A percentile compares a stretch with the other conserved stretches of the same genome.
phyloP scores from a whole-genome alignment of 2,329 filamentous ascomycete genomes.

The Pleurostoma richardsiae region DNA sequence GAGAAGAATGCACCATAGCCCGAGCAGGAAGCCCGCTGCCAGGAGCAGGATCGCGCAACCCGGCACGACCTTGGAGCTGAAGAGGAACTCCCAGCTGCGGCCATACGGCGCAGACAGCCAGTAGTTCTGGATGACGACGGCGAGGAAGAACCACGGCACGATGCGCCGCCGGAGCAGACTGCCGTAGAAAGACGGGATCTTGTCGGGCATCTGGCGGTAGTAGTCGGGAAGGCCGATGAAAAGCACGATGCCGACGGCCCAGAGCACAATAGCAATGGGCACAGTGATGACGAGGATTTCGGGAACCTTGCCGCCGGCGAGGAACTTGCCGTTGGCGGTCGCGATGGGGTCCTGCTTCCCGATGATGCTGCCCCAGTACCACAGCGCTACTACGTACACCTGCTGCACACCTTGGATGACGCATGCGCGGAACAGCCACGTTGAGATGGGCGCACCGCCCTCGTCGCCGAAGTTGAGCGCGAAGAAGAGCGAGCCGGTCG shows the following conservation, averaged over 20 bases:
- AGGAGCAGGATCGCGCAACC: slow-evolving; percentile 53
- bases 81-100: slow-evolving; percentile 63
- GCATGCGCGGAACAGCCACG: slow-evolving; percentile 64
- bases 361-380: slow-evolving; percentile 61
- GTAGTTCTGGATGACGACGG: slow-evolving; percentile 61
- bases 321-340: slow-evolving; percentile 24
- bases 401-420: slow-evolving; percentile 64
- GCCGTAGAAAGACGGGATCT: slow-evolving; percentile 60
- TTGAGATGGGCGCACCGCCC: slow-evolving; percentile 55
- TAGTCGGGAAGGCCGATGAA: slow-evolving; percentile 59
- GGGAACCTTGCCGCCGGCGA: slow-evolving; percentile 24
- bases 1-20: slow-evolving; percentile 50
- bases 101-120: slow-evolving; percentile 62
- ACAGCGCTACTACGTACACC: slow-evolving; percentile 58
- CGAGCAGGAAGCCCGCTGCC: slow-evolving; percentile 47
- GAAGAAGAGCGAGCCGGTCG: slow-evolving; percentile 60
- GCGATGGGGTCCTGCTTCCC: slow-evolving; percentile 36
- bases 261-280: slow-evolving; percentile 53
- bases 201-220: slow-evolving; percentile 59
- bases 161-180: slow-evolving; percentile 58
- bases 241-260: slow-evolving; percentile 49
- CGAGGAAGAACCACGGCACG: slow-evolving; percentile 63
- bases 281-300: slow-evolving; percentile 41
- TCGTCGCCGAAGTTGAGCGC: slow-evolving; percentile 63
- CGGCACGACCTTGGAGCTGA: slow-evolving; percentile 51